Conservation (phyloP, 2,329 filamentous ascomycete genomes). For the Xylariaceae sp. region DNA sequence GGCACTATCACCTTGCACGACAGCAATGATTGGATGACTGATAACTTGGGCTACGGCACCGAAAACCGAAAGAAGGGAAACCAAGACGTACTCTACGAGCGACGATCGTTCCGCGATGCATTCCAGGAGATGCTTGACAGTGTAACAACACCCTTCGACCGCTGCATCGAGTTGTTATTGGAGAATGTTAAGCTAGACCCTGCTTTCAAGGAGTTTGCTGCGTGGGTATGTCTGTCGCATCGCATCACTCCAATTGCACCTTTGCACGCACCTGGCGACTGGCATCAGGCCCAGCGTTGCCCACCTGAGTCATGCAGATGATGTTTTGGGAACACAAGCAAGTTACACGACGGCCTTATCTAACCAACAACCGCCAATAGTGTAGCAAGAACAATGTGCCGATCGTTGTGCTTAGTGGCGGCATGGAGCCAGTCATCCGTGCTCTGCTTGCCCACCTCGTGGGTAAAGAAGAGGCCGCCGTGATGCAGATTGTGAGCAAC, state of each 20-base stretch:
- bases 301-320: too few species aligned
- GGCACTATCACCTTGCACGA: slow-evolving; percentile 81
- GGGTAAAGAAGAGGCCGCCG: slow-evolving; percentile 66
- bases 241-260: neutral
- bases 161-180: slow-evolving; percentile 75
- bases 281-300: too few species aligned
- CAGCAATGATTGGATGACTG: slow-evolving; percentile 71
- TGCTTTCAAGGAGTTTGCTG: slow-evolving; percentile 80
- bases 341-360: neutral
- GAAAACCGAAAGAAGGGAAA: slow-evolving; percentile 70
- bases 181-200: slow-evolving; percentile 87
- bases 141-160: slow-evolving; percentile 71
- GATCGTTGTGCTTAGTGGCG: slow-evolving; percentile 85
- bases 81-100: slow-evolving; percentile 68
- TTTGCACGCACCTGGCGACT: too few species aligned
- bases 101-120: slow-evolving; percentile 73
- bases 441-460: slow-evolving; percentile 76
- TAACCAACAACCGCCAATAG: neutral
- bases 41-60: slow-evolving; percentile 81
- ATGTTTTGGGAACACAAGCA: too few species aligned
- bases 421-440: slow-evolving; percentile 89
- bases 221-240: slow-evolving; percentile 53
- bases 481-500: slow-evolving; percentile 91
- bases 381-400: slow-evolving; percentile 73
- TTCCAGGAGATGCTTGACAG: slow-evolving; percentile 93